Conservation (phyloP, 2,329 filamentous ascomycete species). For the Aaosphaeria arxii region DNA sequence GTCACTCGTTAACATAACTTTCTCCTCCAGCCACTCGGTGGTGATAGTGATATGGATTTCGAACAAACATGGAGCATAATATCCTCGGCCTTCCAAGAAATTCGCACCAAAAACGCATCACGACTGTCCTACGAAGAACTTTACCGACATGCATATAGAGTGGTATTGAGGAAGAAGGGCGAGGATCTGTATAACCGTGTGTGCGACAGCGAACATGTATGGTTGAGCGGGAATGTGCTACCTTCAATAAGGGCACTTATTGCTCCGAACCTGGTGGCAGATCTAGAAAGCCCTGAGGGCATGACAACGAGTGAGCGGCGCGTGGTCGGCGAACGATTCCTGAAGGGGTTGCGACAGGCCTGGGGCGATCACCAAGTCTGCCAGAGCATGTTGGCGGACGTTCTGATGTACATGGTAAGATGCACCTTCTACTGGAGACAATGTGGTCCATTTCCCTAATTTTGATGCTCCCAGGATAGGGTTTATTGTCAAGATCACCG, state of each 20-base stretch:
- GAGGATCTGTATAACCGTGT: constrained; percentile 78
- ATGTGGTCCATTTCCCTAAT: constrained; percentile 18
- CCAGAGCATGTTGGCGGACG: constrained; percentile 96
- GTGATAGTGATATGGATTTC: constrained; percentile 63
- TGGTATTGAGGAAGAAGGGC: constrained; percentile 85
- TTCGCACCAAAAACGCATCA: constrained; percentile 89
- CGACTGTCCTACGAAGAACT: constrained; percentile 90
- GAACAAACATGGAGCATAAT: constrained; percentile 81
- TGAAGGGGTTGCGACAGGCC: constrained; percentile 69
- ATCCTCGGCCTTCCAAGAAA: constrained; percentile 74
- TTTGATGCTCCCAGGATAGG: constrained; percentile 59
- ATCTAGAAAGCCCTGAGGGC: constrained; percentile 42
- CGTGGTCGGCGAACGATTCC: constrained; percentile 76
- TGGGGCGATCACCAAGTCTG: constrained; percentile 90
- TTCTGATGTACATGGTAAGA: constrained; percentile 85
- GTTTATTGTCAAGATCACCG: constrained; percentile 73
- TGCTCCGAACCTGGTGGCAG: constrained; percentile 63
- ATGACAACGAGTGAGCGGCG: constrained; percentile 75
- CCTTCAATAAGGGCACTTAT: constrained; percentile 69
- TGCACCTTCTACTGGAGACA: no score
- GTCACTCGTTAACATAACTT: constrained; percentile 4
- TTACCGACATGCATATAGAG: constrained; percentile 90
- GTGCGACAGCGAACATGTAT: constrained; percentile 74
- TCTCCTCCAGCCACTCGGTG: constrained; percentile 7
- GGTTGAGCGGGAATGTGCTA: constrained; percentile 74